These are phyloP conservation scores for Xylaria sp. DNA, from an alignment of 2,329 filamentous ascomycete genomes.

Conservation along the genomic window DNA sequence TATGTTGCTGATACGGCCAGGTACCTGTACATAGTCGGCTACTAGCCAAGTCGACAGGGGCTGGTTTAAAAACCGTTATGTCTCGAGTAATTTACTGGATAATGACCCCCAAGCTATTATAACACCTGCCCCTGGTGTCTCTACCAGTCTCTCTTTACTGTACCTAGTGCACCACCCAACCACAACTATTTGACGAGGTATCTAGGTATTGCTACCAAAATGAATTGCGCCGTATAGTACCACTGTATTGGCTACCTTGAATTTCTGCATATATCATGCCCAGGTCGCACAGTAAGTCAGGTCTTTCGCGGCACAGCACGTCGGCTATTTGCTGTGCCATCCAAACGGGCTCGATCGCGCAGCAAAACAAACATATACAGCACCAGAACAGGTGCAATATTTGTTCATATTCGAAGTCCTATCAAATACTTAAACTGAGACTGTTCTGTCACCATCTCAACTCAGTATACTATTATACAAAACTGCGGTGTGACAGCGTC, in stretches of 20 bases:
- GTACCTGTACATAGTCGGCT: conserved; percentile 18
- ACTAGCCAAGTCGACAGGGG: conserved; percentile 4
- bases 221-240: not conserved
- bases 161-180: not conserved
- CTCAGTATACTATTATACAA: not conserved
- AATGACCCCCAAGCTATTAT: conserved; percentile 2
- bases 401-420: not conserved
- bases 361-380: not conserved
- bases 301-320: not conserved
- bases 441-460: conserved; percentile 2
- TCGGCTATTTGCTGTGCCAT: not conserved
- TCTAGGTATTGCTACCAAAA: conserved; percentile 3
- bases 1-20: not conserved
- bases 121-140: not conserved
- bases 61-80: conserved; percentile 1
- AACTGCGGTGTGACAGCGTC: conserved; percentile 29
- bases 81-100: conserved; percentile 32
- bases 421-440: not conserved
- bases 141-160: not conserved
- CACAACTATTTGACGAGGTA: not conserved
- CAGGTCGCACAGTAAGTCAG: not conserved
- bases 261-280: not conserved
- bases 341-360: not conserved
- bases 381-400: not conserved
- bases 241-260: not conserved